A percentile compares a stretch with the other conserved stretches of the same genome.
Evolutionary conservation across 768 basidiomycete genomes (phyloP).

Genomic region (Tricholomella constricta): DNA sequence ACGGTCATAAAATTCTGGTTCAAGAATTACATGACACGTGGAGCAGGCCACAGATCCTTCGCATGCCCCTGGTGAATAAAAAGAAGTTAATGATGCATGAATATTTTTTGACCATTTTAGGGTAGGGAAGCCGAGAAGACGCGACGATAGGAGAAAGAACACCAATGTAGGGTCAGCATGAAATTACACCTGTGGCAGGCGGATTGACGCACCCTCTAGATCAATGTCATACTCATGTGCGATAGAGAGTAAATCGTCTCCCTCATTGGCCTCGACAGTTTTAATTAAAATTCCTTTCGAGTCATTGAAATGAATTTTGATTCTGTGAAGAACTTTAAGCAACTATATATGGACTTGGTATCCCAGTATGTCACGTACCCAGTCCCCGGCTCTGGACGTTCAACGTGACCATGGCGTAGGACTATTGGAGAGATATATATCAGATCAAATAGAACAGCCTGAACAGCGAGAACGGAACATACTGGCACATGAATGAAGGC

Average conservation of each 20-base stretch:
- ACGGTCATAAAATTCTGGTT: slow-evolving; percentile 78
- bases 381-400: slow-evolving; percentile 67
- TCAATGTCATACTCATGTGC: slow-evolving; percentile 97
- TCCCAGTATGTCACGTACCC: slow-evolving; percentile 51
- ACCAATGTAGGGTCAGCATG: not conserved
- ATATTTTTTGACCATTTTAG: no score
- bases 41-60: slow-evolving; percentile 97
- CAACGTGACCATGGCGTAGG: slow-evolving; percentile 50
- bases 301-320: slow-evolving; percentile 90
- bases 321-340: slow-evolving; percentile 49
- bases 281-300: slow-evolving; percentile 81
- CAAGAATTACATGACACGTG: slow-evolving; percentile 92
- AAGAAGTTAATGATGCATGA: no score
- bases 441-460: not conserved
- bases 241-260: slow-evolving; percentile 87
- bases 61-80: slow-evolving; percentile 97
- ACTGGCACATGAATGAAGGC: slow-evolving; percentile 18
- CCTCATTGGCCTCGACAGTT: slow-evolving; percentile 90
- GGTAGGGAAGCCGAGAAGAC: not conserved
- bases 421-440: slow-evolving; percentile 18
- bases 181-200: not conserved
- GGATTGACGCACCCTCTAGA: slow-evolving; percentile 75
- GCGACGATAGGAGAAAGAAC: not conserved
- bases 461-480: not conserved
- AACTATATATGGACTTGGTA: not conserved